Evolutionary conservation across 176 grass and related monocot genomes (phyloP).

Genomic region (Elaeis guineensis): DNA sequence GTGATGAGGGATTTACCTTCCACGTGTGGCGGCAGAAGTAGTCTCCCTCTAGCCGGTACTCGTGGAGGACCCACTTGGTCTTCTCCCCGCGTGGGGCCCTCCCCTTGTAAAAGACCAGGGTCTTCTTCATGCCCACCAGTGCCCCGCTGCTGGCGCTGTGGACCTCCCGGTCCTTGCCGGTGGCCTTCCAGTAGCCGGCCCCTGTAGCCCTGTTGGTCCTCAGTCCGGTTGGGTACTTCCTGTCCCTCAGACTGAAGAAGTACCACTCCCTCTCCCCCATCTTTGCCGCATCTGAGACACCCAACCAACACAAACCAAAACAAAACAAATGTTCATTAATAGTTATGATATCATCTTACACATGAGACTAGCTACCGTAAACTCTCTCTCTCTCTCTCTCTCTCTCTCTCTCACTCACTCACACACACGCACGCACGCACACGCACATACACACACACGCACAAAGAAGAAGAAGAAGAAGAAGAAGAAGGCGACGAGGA

Average conservation of each 20-base stretch:
- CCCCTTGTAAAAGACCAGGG: slow-evolving; percentile 93
- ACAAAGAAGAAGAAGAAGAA: too few species aligned
- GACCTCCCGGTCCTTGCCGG: slow-evolving; percentile 93
- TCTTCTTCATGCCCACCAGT: slow-evolving; percentile 94
- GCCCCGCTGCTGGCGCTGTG: slow-evolving; percentile 44
- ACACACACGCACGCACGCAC: too few species aligned
- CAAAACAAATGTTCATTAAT: too few species aligned
- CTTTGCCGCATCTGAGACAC: slow-evolving; percentile 37
- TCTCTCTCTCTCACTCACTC: too few species aligned
- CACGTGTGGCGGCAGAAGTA: too few species aligned
- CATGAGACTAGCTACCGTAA: too few species aligned
- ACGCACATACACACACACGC: too few species aligned
- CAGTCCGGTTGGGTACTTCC: slow-evolving; percentile 89
- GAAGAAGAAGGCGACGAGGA: too few species aligned
- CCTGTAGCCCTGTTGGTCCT: slow-evolving; percentile 86
- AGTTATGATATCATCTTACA: too few species aligned
- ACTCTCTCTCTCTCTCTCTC: too few species aligned
- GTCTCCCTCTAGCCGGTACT: slow-evolving; percentile 43
- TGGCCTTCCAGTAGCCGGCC: slow-evolving; percentile 98
- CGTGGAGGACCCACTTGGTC: slow-evolving; percentile 96
- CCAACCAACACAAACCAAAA: neutral
- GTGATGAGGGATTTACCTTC: too few species aligned
- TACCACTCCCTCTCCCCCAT: slow-evolving; percentile 99
- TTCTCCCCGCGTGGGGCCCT: slow-evolving; percentile 87
- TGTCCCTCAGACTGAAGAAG: slow-evolving; percentile 93